phyloP scores from a whole-genome alignment of 352 stramenopile species.

The Pythium folliculosum region DNA sequence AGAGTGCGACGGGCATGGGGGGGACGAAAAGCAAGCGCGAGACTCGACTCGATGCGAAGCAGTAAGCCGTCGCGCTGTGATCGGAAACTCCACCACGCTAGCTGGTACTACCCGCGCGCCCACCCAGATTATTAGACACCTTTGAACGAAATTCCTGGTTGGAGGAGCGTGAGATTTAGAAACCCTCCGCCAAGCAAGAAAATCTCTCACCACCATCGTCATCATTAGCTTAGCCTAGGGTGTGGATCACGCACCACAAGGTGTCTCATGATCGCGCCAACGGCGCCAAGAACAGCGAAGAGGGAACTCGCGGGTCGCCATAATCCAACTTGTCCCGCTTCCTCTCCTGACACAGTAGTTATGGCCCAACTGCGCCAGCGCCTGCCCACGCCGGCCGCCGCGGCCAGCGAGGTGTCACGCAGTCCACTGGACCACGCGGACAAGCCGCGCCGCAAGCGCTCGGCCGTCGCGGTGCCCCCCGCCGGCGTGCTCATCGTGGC shows the following conservation, averaged over 20 bases:
- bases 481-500: constrained; percentile 33
- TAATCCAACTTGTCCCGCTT: not conserved
- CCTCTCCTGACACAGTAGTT: not conserved
- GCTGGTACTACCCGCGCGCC: too few species aligned
- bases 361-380: constrained; percentile 24
- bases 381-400: not conserved
- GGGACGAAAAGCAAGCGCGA: too few species aligned
- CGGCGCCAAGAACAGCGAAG: not conserved
- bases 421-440: not conserved
- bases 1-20: too few species aligned
- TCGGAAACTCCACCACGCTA: too few species aligned
- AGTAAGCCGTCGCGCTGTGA: too few species aligned
- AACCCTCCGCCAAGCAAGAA: too few species aligned
- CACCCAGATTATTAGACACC: too few species aligned
- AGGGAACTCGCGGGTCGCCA: not conserved
- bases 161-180: not conserved
- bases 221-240: not conserved
- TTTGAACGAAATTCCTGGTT: too few species aligned
- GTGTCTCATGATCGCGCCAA: constrained; percentile 1
- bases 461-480: constrained; percentile 21
- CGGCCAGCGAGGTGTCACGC: not conserved
- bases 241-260: not conserved
- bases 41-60: too few species aligned
- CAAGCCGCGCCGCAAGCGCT: constrained; percentile 1
- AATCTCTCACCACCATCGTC: not conserved